Evolutionary conservation across 2,329 filamentous ascomycete genomes (phyloP).

Genomic region (Rhynchosporium agropyri): DNA sequence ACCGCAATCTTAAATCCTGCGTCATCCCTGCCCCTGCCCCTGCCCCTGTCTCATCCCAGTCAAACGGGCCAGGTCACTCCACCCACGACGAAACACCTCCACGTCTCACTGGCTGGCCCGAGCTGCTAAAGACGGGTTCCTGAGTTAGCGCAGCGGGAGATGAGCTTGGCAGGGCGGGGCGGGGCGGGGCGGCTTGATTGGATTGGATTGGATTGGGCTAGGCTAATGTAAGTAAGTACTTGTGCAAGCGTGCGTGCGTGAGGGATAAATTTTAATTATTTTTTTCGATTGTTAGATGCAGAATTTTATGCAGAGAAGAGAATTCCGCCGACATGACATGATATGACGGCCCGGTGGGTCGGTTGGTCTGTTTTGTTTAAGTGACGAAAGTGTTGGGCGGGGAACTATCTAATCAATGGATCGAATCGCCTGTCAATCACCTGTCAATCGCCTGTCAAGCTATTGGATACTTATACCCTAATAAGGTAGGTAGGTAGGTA

Average conservation of each 20-base stretch:
- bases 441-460: no score
- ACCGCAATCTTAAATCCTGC: not conserved
- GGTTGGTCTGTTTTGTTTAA: not conserved
- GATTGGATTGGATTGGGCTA: no score
- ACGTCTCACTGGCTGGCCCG: slow-evolving; percentile 2
- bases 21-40: not conserved
- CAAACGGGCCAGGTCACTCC: not conserved
- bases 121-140: not conserved
- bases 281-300: not conserved
- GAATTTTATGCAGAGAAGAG: not conserved
- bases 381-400: not conserved
- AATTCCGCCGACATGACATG: not conserved
- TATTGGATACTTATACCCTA: no score
- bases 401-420: slow-evolving; percentile 7
- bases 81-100: not conserved
- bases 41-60: not conserved
- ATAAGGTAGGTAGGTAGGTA: no score
- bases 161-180: not conserved
- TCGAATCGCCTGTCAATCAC: not conserved
- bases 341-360: no score
- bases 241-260: not conserved
- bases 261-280: not conserved
- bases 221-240: no score
- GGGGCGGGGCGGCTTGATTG: not conserved
- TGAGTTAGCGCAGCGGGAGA: not conserved